Conservation (phyloP, 768 basidiomycete genomes). For the Boletus rufocinnamomeus region DNA sequence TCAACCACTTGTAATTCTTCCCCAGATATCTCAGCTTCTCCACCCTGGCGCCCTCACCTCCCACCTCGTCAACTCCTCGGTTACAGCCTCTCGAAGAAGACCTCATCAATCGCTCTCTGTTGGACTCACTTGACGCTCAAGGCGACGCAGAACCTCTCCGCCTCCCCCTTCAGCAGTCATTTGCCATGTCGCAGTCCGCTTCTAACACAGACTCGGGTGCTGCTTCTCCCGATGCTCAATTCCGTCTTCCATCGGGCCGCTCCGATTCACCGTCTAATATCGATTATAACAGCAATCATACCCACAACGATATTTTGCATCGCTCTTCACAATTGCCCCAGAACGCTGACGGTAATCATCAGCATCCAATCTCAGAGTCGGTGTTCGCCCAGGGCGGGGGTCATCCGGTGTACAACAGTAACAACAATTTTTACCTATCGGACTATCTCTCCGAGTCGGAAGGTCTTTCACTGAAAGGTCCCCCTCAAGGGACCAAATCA, state of each 20-base stretch:
- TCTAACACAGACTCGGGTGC: conserved; percentile 55
- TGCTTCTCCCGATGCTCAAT: conserved; percentile 55
- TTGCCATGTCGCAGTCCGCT: conserved; percentile 46
- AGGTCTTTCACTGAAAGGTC: conserved; percentile 35
- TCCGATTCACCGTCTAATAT: conserved; percentile 53
- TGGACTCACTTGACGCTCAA: conserved; percentile 82
- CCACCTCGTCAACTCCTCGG: conserved; percentile 34
- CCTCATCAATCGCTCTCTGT: conserved; percentile 81
- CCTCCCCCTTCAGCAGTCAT: conserved; percentile 36
- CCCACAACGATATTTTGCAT: conserved; percentile 35
- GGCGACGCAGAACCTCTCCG: conserved; percentile 74
- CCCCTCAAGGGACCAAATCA: conserved; percentile 30
- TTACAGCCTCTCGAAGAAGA: conserved; percentile 57
- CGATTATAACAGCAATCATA: conserved; percentile 38
- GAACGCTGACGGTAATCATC: conserved; percentile 36
- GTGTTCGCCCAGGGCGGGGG: conserved; percentile 34
- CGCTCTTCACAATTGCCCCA: conserved; percentile 31
- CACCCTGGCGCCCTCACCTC: conserved; percentile 55
- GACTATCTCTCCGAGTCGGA: conserved; percentile 39
- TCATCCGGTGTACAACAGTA: conserved; percentile 46
- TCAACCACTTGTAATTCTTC: conserved; percentile 34
- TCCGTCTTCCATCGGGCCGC: conserved; percentile 49
- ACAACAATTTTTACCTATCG: conserved; percentile 33
- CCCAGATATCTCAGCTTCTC: conserved; percentile 25
- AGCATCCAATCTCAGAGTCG: conserved; percentile 33